These are phyloP conservation scores for Colletotrichum navitas DNA, from an alignment of 2,329 filamentous ascomycete genomes.

Conservation along the genomic window DNA sequence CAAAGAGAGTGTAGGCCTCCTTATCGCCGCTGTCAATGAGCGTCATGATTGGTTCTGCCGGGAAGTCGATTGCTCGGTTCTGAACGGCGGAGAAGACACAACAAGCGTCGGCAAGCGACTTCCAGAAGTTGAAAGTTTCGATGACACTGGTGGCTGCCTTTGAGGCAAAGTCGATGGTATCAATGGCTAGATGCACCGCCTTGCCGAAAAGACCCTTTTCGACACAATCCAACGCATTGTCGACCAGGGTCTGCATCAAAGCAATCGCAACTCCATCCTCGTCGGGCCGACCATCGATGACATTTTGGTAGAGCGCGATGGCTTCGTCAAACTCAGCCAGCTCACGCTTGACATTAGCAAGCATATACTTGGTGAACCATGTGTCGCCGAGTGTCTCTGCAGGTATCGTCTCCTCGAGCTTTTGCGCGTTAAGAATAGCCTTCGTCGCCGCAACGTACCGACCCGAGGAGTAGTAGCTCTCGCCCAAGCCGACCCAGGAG, in stretches of 20 bases:
- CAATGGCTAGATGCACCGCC: slow-evolving; percentile 76
- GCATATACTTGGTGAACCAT: slow-evolving; percentile 98
- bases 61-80: slow-evolving; percentile 73
- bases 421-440: slow-evolving; percentile 87
- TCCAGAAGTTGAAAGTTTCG: slow-evolving; percentile 95
- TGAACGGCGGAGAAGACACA: slow-evolving; percentile 86
- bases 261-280: slow-evolving; percentile 92
- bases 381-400: slow-evolving; percentile 67
- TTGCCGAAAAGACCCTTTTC: slow-evolving; percentile 90
- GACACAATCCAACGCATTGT: slow-evolving; percentile 81
- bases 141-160: slow-evolving; percentile 71
- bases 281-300: slow-evolving; percentile 74
- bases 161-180: slow-evolving; percentile 77
- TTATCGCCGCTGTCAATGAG: slow-evolving; percentile 70
- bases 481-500: slow-evolving; percentile 95
- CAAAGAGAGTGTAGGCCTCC: slow-evolving; percentile 70
- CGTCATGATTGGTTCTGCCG: slow-evolving; percentile 65
- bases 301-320: slow-evolving; percentile 79
- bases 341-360: slow-evolving; percentile 93
- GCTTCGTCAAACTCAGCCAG: slow-evolving; percentile 91
- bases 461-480: slow-evolving; percentile 95
- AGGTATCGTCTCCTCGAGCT: slow-evolving; percentile 71
- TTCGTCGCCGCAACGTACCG: slow-evolving; percentile 94
- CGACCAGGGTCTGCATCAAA: slow-evolving; percentile 87
- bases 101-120: slow-evolving; percentile 88